phyloP scores from a whole-genome alignment of 2,329 filamentous ascomycete species.

The Teratosphaeria nubilosa region DNA sequence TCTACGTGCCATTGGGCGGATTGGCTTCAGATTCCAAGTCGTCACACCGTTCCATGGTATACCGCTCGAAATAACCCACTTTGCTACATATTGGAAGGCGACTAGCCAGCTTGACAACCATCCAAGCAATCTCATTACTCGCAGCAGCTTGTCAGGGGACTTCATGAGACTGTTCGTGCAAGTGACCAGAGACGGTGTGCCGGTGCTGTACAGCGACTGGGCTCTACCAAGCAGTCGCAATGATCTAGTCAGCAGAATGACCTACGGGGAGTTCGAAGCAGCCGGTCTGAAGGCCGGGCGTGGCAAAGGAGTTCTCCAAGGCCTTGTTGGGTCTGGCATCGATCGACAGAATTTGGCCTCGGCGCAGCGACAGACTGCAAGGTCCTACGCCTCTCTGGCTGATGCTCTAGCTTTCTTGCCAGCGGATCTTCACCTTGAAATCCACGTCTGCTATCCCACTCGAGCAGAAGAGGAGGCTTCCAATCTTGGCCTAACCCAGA shows the following conservation, averaged over 20 bases:
- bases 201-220: conserved; percentile 81
- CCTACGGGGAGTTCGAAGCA: conserved; percentile 58
- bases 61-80: conserved; percentile 91
- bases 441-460: conserved; percentile 85
- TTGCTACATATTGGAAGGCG: conserved; percentile 98
- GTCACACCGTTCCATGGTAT: conserved; percentile 92
- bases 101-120: conserved; percentile 86
- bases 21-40: conserved; percentile 88
- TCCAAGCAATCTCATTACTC: conserved; percentile 79
- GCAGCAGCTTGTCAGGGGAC: conserved; percentile 90
- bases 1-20: conserved; percentile 81
- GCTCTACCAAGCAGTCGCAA: conserved; percentile 46
- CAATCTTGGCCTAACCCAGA: conserved; percentile 61
- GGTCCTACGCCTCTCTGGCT: conserved; percentile 68
- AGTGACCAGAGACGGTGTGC: conserved; percentile 75
- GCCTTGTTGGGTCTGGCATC: conserved; percentile 19
- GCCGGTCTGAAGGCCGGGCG: conserved; percentile 26
- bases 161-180: conserved; percentile 89
- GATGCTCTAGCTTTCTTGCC: conserved; percentile 70
- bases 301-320: conserved; percentile 18
- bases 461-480: conserved; percentile 59
- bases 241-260: conserved; percentile 70
- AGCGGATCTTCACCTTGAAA: conserved; percentile 71
- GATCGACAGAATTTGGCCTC: conserved; percentile 42
- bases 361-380: conserved; percentile 58